Conservation (phyloP, 2,329 filamentous ascomycete species). For the Xylaria sp. region DNA sequence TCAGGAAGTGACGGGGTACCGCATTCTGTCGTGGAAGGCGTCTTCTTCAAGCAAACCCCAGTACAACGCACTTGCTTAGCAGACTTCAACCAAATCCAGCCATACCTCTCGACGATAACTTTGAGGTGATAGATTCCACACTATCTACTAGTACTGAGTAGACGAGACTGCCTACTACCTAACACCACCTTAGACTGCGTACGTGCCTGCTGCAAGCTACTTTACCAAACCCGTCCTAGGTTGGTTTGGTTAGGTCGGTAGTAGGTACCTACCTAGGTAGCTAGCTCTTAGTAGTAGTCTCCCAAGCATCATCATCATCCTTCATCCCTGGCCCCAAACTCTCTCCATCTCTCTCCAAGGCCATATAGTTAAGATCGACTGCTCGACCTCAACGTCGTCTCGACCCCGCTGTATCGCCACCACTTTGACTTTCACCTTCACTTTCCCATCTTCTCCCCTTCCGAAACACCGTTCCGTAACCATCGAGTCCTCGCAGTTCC, state of each 20-base stretch:
- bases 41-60: background rate
- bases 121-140: background rate
- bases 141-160: background rate
- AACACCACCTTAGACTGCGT: background rate
- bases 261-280: background rate
- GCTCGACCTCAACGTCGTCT: slow-evolving; percentile 31
- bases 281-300: background rate
- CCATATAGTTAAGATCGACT: slow-evolving; percentile 10
- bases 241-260: background rate
- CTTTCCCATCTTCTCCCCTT: slow-evolving; percentile 18
- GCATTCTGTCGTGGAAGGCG: no score
- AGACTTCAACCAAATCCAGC: slow-evolving; percentile 10
- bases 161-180: background rate
- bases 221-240: slow-evolving; percentile 1
- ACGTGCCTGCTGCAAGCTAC: background rate
- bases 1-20: background rate
- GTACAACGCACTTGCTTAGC: background rate
- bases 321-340: slow-evolving; percentile 19
- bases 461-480: slow-evolving; percentile 20
- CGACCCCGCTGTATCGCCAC: slow-evolving; percentile 39
- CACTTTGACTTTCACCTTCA: slow-evolving; percentile 17
- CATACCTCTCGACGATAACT: slow-evolving; percentile 18
- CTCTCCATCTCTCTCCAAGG: background rate
- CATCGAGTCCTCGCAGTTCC: slow-evolving; percentile 45
- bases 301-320: slow-evolving; percentile 7